Conservation (phyloP, 2,329 filamentous ascomycete genomes). For the Aspergillus bombycis region DNA sequence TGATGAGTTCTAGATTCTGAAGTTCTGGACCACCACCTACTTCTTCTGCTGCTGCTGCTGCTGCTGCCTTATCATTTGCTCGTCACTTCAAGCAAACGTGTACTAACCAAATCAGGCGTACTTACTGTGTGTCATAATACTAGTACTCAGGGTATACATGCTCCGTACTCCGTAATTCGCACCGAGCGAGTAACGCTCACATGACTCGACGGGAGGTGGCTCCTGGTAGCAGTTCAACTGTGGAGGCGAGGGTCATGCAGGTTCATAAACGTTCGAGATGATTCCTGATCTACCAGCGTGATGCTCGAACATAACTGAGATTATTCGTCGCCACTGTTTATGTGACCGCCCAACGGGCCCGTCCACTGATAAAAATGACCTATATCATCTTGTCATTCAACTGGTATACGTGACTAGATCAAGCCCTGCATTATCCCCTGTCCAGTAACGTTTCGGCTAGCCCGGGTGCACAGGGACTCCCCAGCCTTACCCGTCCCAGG, state of each 20-base stretch:
- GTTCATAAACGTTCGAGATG: not conserved
- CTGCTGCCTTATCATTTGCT: not conserved
- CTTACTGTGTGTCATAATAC: not conserved
- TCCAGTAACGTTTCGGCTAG: not conserved
- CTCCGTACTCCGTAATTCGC: not conserved
- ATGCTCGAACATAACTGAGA: not conserved
- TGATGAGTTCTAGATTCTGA: not conserved
- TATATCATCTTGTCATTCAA: not conserved
- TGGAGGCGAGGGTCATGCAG: not conserved
- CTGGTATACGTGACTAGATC: too few relatives aligned
- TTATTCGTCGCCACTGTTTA: not conserved
- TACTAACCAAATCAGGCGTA: not conserved
- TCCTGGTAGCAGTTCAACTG: not conserved
- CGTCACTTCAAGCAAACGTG: not conserved
- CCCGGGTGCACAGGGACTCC: not conserved
- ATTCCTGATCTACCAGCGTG: not conserved
- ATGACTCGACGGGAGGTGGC: not conserved
- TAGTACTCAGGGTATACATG: not conserved
- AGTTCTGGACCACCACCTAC: not conserved
- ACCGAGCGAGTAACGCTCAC: not conserved
- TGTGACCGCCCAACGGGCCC: not conserved
- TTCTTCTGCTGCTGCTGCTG: not conserved
- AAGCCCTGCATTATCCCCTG: not conserved
- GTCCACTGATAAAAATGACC: not conserved
- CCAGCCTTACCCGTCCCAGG: not conserved